phyloP scores from a whole-genome alignment of 305 asterid genomes.

The Solanum hybrid region DNA sequence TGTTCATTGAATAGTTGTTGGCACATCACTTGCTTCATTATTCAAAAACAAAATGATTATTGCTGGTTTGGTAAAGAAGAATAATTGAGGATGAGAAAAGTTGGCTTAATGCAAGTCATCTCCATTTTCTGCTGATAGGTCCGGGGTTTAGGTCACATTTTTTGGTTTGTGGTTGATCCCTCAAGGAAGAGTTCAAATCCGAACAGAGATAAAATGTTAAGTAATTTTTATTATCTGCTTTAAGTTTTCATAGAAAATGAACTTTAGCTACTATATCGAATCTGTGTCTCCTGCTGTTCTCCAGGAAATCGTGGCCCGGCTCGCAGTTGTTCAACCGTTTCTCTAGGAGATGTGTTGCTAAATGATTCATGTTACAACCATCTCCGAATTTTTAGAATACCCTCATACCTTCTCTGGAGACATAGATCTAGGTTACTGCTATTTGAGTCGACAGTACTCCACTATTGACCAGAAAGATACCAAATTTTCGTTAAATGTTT shows the following conservation, averaged over 20 bases:
- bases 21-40: neutral
- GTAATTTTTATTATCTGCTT: neutral
- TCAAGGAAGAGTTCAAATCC: neutral
- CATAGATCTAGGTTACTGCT: neutral
- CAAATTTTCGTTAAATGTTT: neutral
- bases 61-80: neutral
- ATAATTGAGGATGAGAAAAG: neutral
- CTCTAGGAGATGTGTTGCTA: neutral
- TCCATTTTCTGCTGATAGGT: neutral
- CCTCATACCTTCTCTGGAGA: neutral
- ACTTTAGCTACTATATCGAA: neutral
- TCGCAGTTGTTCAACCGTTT: neutral
- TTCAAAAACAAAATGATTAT: neutral
- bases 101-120: neutral
- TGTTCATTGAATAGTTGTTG: neutral
- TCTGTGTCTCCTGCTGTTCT: neutral
- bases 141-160: neutral
- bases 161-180: neutral
- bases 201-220: neutral
- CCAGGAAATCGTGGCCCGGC: neutral
- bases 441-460: neutral
- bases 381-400: neutral
- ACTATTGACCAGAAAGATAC: neutral
- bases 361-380: neutral
- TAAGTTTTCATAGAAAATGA: neutral